phyloP scores from a whole-genome alignment of 257 asterid genomes.

The Leonotis leonurus region DNA sequence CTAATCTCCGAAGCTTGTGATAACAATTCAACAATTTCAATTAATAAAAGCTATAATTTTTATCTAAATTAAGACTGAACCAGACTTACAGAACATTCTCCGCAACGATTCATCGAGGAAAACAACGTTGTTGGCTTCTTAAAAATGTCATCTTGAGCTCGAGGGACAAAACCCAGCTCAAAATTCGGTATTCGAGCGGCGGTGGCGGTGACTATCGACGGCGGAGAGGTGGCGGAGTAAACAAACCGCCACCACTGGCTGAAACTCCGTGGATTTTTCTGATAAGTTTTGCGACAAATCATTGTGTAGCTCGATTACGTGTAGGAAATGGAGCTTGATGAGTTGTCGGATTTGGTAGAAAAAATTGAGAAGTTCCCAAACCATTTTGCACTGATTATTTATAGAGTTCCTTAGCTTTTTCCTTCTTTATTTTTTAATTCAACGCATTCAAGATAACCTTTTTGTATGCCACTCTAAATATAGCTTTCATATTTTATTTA shows the following conservation, averaged over 20 bases:
- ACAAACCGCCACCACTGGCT: slow-evolving; percentile 39
- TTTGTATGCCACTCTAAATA: not conserved
- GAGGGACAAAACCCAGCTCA: slow-evolving; percentile 16
- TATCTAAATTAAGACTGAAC: not conserved
- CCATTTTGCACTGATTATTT: not conserved
- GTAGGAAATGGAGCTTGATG: not conserved
- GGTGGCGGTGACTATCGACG: slow-evolving; percentile 18
- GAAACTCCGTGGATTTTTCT: slow-evolving; percentile 27
- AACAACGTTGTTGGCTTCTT: slow-evolving; percentile 20
- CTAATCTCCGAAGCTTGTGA: not conserved
- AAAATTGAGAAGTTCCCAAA: not conserved
- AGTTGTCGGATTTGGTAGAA: not conserved
- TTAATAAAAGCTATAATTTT: not conserved
- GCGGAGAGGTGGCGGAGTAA: slow-evolving; percentile 28
- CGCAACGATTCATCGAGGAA: slow-evolving; percentile 14
- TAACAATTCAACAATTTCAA: not conserved
- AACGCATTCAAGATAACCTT: not conserved
- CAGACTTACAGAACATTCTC: slow-evolving; percentile 27
- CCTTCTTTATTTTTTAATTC: too few relatives aligned
- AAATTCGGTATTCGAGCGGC: slow-evolving; percentile 7
- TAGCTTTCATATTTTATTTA: not conserved
- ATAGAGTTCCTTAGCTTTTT: not conserved
- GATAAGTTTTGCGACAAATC: slow-evolving; percentile 49
- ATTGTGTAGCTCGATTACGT: slow-evolving; percentile 15
- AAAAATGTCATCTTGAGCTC: slow-evolving; percentile 24